A percentile compares a stretch with the other conserved stretches of the same genome.
These are phyloP conservation scores for Pseudoturritis turrita DNA, from an alignment of 345 rosid genomes.

Conservation along the genomic window DNA sequence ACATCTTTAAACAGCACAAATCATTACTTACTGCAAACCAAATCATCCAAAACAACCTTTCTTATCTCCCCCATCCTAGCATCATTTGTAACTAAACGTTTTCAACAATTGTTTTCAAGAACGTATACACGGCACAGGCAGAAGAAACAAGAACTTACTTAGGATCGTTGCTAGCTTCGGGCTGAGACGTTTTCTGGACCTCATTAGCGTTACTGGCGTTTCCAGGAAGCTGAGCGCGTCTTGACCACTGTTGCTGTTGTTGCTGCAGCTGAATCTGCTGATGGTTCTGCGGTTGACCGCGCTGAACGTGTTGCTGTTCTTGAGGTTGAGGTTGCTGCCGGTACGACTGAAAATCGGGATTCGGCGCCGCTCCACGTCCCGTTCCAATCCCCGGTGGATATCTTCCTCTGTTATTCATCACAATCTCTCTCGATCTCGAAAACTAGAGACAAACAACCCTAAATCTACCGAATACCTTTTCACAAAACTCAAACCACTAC, in stretches of 20 bases:
- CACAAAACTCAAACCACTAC: neutral
- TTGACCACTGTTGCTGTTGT: slow-evolving; percentile 57
- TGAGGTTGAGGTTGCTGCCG: slow-evolving; percentile 42
- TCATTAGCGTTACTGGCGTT: slow-evolving; percentile 48
- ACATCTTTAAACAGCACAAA: neutral
- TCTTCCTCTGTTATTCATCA: slow-evolving; percentile 76
- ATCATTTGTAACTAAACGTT: neutral
- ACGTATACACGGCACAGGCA: neutral
- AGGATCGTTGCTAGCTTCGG: slow-evolving; percentile 77
- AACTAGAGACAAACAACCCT: slow-evolving; percentile 22
- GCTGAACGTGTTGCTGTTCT: slow-evolving; percentile 55
- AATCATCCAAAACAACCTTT: neutral
- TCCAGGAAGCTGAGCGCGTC: slow-evolving; percentile 51
- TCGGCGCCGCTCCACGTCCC: slow-evolving; percentile 58
- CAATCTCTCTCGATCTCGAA: slow-evolving; percentile 28
- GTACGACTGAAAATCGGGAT: slow-evolving; percentile 44
- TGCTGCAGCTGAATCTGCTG: slow-evolving; percentile 41
- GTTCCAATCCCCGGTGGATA: slow-evolving; percentile 70
- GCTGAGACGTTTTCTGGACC: slow-evolving; percentile 76
- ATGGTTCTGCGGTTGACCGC: slow-evolving; percentile 39
- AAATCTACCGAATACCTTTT: slow-evolving; percentile 16
- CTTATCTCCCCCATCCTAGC: neutral
- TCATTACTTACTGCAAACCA: neutral
- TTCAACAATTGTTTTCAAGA: neutral
- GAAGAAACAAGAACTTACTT: slow-evolving; percentile 39